Evolutionary conservation across 2,329 filamentous ascomycete species (phyloP), one percentile per base, ranked within the genome.

Genomic region (Xylaria sp.): DNA sequence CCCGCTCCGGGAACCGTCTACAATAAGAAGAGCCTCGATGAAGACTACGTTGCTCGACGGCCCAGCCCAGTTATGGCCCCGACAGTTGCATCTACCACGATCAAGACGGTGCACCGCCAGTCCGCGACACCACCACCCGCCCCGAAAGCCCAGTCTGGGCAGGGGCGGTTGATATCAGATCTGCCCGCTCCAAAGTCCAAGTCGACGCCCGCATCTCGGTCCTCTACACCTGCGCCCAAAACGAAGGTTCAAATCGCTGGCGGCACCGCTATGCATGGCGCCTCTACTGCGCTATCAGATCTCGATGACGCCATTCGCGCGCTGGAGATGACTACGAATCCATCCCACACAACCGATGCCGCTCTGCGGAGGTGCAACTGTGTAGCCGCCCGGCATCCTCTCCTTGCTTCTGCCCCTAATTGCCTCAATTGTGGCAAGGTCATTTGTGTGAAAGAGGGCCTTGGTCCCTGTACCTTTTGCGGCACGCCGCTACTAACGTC

Each of bases 381-480:
- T 76, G 92, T 96, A 72, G 95, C 92, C 0, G 88, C 91, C 0
- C 87, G 92, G 1, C 95, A 99, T 75, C 92, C 94, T 0, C 84
- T 98, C 2, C 89, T 97, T 46, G 87, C 87, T n/a, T 93, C 94
- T 0, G 93, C 94, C 0, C 95, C 95, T 0, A 99, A 98, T 75
- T 99, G 95, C 74, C 80, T 96, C 15, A 89, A 85, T 46, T 99
- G 95, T 71, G 95, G 95, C 62, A 98, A 98, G 75, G 92, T 99
- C 12, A 89, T 98, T 57, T 99, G 95, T 75, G 87, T 96, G 23
- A 94, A 95, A 72, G 94, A 99, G 77, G 95, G 95, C 0, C 83
- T 98, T 0, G 94, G 94, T 0, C 94, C 94, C 0, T 99, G 95
- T 76, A 97, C 94, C 0, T 97, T 92, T 73, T 99, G 95, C 78